These are phyloP conservation scores for Aspergillus pseudoglaucus DNA, from an alignment of 2,329 filamentous ascomycete genomes.

Conservation along the genomic window DNA sequence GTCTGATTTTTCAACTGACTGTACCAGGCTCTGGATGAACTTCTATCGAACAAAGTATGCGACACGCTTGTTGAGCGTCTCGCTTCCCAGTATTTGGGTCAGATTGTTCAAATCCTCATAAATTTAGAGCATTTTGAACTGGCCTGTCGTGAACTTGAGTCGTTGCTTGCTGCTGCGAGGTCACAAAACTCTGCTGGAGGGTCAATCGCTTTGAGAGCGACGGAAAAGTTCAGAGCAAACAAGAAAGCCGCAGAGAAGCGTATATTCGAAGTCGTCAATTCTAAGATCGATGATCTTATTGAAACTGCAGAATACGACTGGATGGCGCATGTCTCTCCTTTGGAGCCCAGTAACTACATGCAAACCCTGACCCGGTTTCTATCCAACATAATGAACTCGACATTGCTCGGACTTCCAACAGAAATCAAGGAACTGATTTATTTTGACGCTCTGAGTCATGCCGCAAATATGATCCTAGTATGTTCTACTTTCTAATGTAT, in stretches of 20 bases:
- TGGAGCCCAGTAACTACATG: constrained; percentile 87
- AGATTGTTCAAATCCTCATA: constrained; percentile 97
- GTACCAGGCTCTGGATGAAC: constrained; percentile 74
- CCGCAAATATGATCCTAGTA: constrained; percentile 76
- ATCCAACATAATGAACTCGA: constrained; percentile 93
- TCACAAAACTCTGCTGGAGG: constrained; percentile 73
- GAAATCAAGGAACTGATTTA: constrained; percentile 98
- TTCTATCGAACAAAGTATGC: constrained; percentile 90
- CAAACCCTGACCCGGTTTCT: constrained; percentile 88
- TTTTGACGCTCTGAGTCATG: constrained; percentile 89
- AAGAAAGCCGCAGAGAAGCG: constrained; percentile 96
- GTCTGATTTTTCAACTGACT: constrained; percentile 6
- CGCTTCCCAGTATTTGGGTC: constrained; percentile 86
- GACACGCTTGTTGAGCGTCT: constrained; percentile 80
- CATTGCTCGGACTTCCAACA: constrained; percentile 82
- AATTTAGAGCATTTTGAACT: constrained; percentile 96
- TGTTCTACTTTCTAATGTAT: constrained; percentile 22
- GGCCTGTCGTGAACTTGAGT: constrained; percentile 83
- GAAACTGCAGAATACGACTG: constrained; percentile 98
- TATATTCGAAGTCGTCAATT: constrained; percentile 97
- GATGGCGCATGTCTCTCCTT: constrained; percentile 55
- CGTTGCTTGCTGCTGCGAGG: constrained; percentile 74
- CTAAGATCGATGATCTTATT: constrained; percentile 94
- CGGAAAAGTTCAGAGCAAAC: constrained; percentile 76
- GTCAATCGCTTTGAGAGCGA: constrained; percentile 72